These are phyloP conservation scores for Schizochytrium sp. DNA, from an alignment of 108 stramenopile species.

Conservation along the genomic window DNA sequence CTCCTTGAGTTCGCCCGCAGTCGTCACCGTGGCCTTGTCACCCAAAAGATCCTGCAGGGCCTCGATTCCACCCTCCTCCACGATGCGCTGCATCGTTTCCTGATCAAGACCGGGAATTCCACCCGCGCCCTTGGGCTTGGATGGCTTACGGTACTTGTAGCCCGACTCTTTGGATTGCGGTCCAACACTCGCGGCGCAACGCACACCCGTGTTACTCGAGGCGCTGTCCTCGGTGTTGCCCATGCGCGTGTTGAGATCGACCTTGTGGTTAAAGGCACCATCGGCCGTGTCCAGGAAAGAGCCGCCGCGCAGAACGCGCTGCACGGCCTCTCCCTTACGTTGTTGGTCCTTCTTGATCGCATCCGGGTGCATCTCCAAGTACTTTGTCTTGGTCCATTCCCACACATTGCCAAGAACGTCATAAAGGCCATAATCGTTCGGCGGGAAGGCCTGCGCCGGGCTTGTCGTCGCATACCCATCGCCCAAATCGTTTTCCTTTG, in stretches of 20 bases:
- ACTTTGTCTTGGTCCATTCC: slow-evolving; percentile 59
- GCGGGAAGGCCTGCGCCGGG: slow-evolving; percentile 67
- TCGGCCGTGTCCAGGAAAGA: slow-evolving; percentile 73
- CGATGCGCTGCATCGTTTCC: not conserved
- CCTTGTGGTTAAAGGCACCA: slow-evolving; percentile 68
- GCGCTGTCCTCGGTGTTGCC: slow-evolving; percentile 26
- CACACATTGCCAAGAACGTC: slow-evolving; percentile 85
- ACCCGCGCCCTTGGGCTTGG: not conserved
- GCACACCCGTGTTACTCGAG: slow-evolving; percentile 26
- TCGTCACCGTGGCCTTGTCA: slow-evolving; percentile 11
- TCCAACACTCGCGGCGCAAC: slow-evolving; percentile 9
- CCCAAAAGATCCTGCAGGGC: not conserved
- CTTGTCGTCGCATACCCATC: slow-evolving; percentile 75
- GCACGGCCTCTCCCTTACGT: slow-evolving; percentile 70
- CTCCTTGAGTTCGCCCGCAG: not conserved
- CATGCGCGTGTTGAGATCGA: slow-evolving; percentile 20
- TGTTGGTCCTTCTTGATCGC: not conserved
- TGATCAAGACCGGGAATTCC: not conserved
- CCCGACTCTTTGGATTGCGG: not conserved
- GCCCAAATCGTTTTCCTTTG: slow-evolving; percentile 60
- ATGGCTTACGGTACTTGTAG: not conserved
- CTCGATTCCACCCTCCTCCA: not conserved
- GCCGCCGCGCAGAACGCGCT: slow-evolving; percentile 71
- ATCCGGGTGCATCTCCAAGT: not conserved
- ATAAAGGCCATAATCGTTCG: slow-evolving; percentile 72